phyloP scores from a whole-genome alignment of 108 stramenopile species.

The Pseudonitzschia multiseries region DNA sequence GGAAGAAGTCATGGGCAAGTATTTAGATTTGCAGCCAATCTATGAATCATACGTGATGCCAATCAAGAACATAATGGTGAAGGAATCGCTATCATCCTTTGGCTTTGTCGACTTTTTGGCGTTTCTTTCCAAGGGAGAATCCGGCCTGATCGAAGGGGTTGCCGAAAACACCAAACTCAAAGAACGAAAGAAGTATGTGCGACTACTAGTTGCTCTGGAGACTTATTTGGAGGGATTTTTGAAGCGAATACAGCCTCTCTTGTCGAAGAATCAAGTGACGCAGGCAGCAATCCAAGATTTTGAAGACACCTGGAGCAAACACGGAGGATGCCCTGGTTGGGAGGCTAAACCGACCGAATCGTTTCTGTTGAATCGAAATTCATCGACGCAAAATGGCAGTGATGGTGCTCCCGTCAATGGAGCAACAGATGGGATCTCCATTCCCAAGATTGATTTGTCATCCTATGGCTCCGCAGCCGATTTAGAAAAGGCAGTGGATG shows the following conservation, averaged over 20 bases:
- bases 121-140: conserved; percentile 45
- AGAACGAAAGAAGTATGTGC: conserved; percentile 75
- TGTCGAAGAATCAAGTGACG: conserved; percentile 45
- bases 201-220: conserved; percentile 60
- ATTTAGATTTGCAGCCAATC: conserved; percentile 66
- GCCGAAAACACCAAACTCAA: conserved; percentile 64
- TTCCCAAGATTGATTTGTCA: conserved; percentile 52
- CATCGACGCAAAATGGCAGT: background rate
- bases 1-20: conserved; percentile 83
- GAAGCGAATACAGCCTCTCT: conserved; percentile 63
- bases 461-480: conserved; percentile 57
- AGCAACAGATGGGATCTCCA: background rate
- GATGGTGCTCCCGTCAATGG: conserved; percentile 12
- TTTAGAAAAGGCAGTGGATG: conserved; percentile 69
- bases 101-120: conserved; percentile 58
- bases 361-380: conserved; percentile 24
- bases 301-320: conserved; percentile 54
- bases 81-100: conserved; percentile 28
- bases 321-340: conserved; percentile 67
- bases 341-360: conserved; percentile 64
- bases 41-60: conserved; percentile 36
- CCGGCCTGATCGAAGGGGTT: conserved; percentile 21
- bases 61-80: conserved; percentile 19
- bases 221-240: conserved; percentile 71
- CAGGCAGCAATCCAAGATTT: conserved; percentile 51